These are phyloP conservation scores for Paraphaeosphaeria sporulosa DNA, from an alignment of 2,329 filamentous ascomycete species.

Conservation along the genomic window DNA sequence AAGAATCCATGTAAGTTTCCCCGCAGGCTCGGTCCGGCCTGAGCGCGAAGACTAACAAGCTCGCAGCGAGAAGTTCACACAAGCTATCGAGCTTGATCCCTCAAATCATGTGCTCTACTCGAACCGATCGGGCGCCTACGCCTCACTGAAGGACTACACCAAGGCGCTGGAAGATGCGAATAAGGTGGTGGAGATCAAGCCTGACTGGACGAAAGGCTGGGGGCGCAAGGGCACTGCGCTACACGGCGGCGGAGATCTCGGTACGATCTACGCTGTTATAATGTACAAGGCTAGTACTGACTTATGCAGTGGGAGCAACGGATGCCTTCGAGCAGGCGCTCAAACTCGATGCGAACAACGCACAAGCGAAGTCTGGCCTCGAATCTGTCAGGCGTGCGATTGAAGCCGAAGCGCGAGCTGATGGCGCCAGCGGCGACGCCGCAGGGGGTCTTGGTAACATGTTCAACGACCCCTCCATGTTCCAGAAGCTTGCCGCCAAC, in stretches of 20 bases:
- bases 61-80: conserved; percentile 85
- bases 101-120: conserved; percentile 97
- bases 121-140: conserved; percentile 87
- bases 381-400: conserved; percentile 88
- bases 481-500: conserved; percentile 90
- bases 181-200: conserved; percentile 93
- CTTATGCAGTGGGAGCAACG: conserved; percentile 69
- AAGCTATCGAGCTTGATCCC: conserved; percentile 88
- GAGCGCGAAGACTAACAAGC: conserved; percentile 23
- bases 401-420: conserved; percentile 73
- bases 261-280: conserved; percentile 49
- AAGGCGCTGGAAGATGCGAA: conserved; percentile 87
- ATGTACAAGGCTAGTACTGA: conserved; percentile 23
- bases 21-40: conserved; percentile 22
- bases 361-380: conserved; percentile 88
- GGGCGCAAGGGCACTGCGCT: conserved; percentile 89
- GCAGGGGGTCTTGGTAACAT: conserved; percentile 83
- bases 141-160: conserved; percentile 88
- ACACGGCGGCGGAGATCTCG: conserved; percentile 84
- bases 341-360: conserved; percentile 89
- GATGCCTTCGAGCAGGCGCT: conserved; percentile 95
- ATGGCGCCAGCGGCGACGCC: conserved; percentile 69
- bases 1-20: conserved; percentile 85
- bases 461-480: conserved; percentile 91
- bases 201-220: conserved; percentile 98